These are phyloP conservation scores for Globisporangium emineosum DNA, from an alignment of 352 stramenopile species.

Conservation along the genomic window DNA sequence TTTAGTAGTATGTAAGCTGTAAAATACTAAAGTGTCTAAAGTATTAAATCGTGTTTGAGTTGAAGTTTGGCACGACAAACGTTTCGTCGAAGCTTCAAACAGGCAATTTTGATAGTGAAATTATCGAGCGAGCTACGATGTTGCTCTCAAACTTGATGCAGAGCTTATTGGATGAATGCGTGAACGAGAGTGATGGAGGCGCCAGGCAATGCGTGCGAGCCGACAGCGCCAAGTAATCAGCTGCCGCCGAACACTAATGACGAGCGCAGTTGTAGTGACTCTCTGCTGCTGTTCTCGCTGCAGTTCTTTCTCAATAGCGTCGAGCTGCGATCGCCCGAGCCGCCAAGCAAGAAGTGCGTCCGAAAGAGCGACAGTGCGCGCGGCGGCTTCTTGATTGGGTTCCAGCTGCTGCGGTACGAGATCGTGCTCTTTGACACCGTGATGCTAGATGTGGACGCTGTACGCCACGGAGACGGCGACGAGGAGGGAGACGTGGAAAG, in stretches of 20 bases:
- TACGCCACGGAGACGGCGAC: too few species aligned
- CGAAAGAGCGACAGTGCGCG: not conserved
- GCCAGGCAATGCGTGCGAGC: not conserved
- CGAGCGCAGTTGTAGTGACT: not conserved
- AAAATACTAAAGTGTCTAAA: too few species aligned
- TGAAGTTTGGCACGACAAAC: too few species aligned
- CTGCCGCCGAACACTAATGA: not conserved
- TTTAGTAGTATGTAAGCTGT: too few species aligned
- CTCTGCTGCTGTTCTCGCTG: constrained; percentile 38
- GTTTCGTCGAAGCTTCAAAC: too few species aligned
- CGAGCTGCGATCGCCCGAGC: not conserved
- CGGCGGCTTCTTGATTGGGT: constrained; percentile 27
- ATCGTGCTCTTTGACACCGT: constrained; percentile 42
- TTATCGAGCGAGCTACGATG: too few species aligned
- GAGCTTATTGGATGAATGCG: too few species aligned
- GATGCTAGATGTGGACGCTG: not conserved
- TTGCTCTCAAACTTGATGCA: too few species aligned
- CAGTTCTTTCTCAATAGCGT: constrained; percentile 36
- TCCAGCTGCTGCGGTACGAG: constrained; percentile 50
- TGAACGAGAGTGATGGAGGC: too few species aligned
- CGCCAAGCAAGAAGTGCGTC: not conserved
- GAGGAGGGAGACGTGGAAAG: too few species aligned
- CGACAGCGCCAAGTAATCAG: not conserved
- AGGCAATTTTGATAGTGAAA: too few species aligned
- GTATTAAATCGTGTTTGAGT: too few species aligned